These are phyloP conservation scores for Fusarium sp. DNA, from an alignment of 2,329 filamentous ascomycete genomes.

Conservation along the genomic window DNA sequence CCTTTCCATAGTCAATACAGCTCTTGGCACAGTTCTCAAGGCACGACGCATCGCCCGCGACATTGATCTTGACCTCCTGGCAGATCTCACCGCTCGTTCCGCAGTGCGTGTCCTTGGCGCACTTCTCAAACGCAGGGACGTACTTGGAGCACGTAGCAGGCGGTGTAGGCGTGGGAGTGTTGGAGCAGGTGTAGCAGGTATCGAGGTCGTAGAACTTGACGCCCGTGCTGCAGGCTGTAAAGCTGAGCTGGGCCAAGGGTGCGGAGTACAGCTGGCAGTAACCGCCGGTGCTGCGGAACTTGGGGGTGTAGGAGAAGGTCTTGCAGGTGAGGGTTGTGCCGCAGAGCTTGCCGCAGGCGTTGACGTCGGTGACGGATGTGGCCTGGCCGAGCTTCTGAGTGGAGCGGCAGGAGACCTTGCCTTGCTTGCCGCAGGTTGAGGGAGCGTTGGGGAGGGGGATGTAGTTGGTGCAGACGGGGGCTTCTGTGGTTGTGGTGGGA, in stretches of 20 bases:
- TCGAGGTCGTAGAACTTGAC: constrained; percentile 30
- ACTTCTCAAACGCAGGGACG: constrained; percentile 14
- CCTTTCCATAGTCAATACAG: constrained; percentile 14
- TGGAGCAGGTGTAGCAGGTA: constrained; percentile 11
- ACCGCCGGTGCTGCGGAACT: background rate
- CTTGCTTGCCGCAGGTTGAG: constrained; percentile 13
- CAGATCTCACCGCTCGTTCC: constrained; percentile 13
- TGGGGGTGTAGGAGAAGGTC: constrained; percentile 13
- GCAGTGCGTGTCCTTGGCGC: constrained; percentile 11
- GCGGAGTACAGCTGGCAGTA: constrained; percentile 12
- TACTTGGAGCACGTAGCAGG: constrained; percentile 21
- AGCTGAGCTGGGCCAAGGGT: background rate
- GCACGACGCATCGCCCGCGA: constrained; percentile 8
- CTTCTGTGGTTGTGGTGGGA: background rate
- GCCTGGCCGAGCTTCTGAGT: constrained; percentile 5
- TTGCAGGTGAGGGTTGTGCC: constrained; percentile 8
- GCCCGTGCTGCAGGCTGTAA: background rate
- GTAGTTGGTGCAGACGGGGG: constrained; percentile 17
- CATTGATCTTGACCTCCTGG: constrained; percentile 4
- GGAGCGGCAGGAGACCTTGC: constrained; percentile 5
- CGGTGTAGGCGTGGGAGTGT: background rate
- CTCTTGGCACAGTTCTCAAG: constrained; percentile 33
- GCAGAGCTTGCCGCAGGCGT: constrained; percentile 10
- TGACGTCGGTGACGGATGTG: background rate
- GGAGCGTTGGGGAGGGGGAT: background rate